Evolutionary conservation across 139 green algal genomes (phyloP), one percentile per base, ranked within the genome.

Genomic region (Ettlia oleoabundans): DNA sequence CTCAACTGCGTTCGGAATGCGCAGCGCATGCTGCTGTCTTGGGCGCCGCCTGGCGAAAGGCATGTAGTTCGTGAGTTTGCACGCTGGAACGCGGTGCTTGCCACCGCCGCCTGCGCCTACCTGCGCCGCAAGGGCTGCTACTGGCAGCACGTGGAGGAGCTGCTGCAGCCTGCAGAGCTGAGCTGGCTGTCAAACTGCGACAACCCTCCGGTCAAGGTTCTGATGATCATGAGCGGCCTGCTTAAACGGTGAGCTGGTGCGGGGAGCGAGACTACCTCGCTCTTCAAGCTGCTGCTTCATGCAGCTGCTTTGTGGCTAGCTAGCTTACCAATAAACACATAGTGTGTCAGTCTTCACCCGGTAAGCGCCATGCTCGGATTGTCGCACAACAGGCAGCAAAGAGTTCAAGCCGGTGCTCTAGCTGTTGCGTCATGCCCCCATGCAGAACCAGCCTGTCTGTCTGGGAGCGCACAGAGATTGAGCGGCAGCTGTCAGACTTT

Each of bases 161-260:
- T 76, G 47, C 74, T 86, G 51, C 69, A 69, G 42, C 71, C 70
- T 5, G 41, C 24, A n/a, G 70, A 86, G 69, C 42, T 68, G 30
- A 30, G 18, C 21, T 84, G 74, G 82, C 58, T 86, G n/a, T 3
- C n/a, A 3, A 28, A 52, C 18, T 74, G 61, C 52, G 42, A 70
- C 35, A 72, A 84, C 51, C 82, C 82, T 37, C 85, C 75, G 4
- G 78, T 88, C n/a, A 55, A 78, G 24, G 73, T 69, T 13, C 37
- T 79, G 32, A 58, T 62, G 28, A 9, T 80, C 13, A 62, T 87
- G 42, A 55, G 9, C 26, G 80, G n/a, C 28, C 32, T 24, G 89
- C 92, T 82, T 92, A 94, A 73, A 87, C 89, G 4, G 80, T 92
- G 42, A 84, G 71, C 15, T 58, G 47, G n/a, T n/a, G n/a, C n/a